phyloP scores from a whole-genome alignment of 108 stramenopile genomes.

The Cyclotella choctawhatcheeana region DNA sequence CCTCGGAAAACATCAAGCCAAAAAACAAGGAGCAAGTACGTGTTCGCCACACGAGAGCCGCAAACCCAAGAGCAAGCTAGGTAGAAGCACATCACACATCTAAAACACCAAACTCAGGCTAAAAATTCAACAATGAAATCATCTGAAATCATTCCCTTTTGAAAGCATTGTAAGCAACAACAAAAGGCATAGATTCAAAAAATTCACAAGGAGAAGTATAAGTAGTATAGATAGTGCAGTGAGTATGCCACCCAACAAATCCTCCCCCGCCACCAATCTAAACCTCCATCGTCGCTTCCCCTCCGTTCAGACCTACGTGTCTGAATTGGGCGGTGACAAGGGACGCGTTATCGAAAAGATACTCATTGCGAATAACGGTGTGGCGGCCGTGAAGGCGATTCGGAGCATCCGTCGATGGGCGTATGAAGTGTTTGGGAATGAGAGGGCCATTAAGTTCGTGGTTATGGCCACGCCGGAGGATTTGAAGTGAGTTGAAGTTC shows the following conservation, averaged over 20 bases:
- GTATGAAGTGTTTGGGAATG: constrained; percentile 94
- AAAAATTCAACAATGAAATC: no score
- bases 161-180: no score
- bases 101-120: no score
- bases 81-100: no score
- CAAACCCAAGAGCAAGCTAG: no score
- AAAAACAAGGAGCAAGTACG: no score
- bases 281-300: constrained; percentile 78
- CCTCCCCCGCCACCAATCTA: constrained; percentile 22
- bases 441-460: constrained; percentile 92
- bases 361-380: constrained; percentile 93
- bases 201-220: no score
- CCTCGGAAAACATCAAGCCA: no score
- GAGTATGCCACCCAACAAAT: constrained; percentile 15
- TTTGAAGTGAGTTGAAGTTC: constrained; percentile 72
- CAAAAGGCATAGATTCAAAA: no score
- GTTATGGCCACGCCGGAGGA: constrained; percentile 99
- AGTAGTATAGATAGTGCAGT: no score
- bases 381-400: constrained; percentile 97
- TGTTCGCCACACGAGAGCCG: no score
- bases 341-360: constrained; percentile 81
- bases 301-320: constrained; percentile 66
- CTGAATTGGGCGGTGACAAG: constrained; percentile 71
- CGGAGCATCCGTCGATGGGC: constrained; percentile 96
- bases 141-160: no score